These are phyloP conservation scores for Daldinia sp. DNA, from an alignment of 2,329 filamentous ascomycete genomes.

Conservation along the genomic window DNA sequence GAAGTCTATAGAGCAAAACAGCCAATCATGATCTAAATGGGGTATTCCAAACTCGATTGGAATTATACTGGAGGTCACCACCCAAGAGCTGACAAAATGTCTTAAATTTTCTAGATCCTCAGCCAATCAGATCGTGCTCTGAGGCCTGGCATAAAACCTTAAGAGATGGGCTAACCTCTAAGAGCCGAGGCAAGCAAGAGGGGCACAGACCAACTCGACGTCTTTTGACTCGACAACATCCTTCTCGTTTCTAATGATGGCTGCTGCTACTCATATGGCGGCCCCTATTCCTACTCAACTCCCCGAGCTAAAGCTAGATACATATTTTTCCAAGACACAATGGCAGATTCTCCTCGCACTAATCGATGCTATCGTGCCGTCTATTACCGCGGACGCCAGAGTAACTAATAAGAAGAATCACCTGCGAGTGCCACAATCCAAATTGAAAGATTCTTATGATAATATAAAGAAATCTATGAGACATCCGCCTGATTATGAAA, in stretches of 20 bases:
- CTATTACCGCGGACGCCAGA: conserved; percentile 55
- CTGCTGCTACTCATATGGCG: conserved; percentile 15
- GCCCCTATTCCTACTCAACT: conserved; percentile 39
- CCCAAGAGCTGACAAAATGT: too few relatives aligned
- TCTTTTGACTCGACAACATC: background rate
- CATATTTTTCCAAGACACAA: conserved; percentile 51
- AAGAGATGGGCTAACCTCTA: background rate
- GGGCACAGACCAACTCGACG: background rate
- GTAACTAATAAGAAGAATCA: conserved; percentile 52
- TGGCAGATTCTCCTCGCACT: conserved; percentile 64
- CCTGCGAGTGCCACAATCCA: conserved; percentile 57
- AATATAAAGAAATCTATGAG: conserved; percentile 49
- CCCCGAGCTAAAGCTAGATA: conserved; percentile 33
- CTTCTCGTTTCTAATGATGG: conserved; percentile 27
- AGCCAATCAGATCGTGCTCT: background rate
- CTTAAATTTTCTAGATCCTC: too few relatives aligned
- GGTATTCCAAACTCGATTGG: background rate
- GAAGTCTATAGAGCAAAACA: background rate
- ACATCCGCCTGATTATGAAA: conserved; percentile 51
- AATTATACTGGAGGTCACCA: background rate
- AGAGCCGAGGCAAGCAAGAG: background rate
- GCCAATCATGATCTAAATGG: background rate
- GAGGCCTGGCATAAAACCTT: too few relatives aligned
- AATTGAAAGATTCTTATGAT: conserved; percentile 58
- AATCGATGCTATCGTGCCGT: conserved; percentile 67